These are phyloP conservation scores for Pleurotus platypus DNA, from an alignment of 768 basidiomycete genomes.

Conservation along the genomic window DNA sequence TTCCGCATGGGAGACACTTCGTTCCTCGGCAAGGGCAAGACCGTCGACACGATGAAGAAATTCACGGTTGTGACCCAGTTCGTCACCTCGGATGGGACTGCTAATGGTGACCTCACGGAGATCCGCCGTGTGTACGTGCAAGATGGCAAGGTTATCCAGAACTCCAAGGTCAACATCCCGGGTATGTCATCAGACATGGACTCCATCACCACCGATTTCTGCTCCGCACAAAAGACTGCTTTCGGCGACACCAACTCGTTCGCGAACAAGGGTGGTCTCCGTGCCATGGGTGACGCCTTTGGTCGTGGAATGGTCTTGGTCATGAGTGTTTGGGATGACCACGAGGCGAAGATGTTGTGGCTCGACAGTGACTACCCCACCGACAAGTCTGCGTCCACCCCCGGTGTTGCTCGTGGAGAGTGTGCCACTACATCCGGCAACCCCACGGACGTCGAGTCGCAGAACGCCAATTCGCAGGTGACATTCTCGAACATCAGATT, in stretches of 20 bases:
- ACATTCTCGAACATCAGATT: constrained; percentile 40
- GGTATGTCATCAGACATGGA: constrained; percentile 23
- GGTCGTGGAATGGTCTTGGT: constrained; percentile 33
- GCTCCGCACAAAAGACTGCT: constrained; percentile 28
- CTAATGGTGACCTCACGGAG: constrained; percentile 31
- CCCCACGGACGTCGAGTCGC: constrained; percentile 31
- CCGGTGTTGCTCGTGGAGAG: constrained; percentile 34
- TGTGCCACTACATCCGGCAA: constrained; percentile 34
- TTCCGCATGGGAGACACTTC: constrained; percentile 38
- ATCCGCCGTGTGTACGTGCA: constrained; percentile 43
- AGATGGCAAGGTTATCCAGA: constrained; percentile 36
- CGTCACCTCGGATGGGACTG: constrained; percentile 26
- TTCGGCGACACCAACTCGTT: constrained; percentile 37
- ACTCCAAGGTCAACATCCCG: constrained; percentile 32
- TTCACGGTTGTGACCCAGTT: constrained; percentile 44
- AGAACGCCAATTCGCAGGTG: constrained; percentile 24
- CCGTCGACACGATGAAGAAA: constrained; percentile 34
- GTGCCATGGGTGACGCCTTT: constrained; percentile 21
- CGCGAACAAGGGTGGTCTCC: constrained; percentile 28
- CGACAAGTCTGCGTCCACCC: constrained; percentile 14
- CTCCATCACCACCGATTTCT: constrained; percentile 39
- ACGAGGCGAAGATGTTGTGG: constrained; percentile 37
- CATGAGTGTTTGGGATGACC: constrained; percentile 37
- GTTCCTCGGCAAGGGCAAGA: constrained; percentile 36
- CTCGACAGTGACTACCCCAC: constrained; percentile 33